phyloP scores from a whole-genome alignment of 768 basidiomycete species.

The Leccinum pellstonianum region DNA sequence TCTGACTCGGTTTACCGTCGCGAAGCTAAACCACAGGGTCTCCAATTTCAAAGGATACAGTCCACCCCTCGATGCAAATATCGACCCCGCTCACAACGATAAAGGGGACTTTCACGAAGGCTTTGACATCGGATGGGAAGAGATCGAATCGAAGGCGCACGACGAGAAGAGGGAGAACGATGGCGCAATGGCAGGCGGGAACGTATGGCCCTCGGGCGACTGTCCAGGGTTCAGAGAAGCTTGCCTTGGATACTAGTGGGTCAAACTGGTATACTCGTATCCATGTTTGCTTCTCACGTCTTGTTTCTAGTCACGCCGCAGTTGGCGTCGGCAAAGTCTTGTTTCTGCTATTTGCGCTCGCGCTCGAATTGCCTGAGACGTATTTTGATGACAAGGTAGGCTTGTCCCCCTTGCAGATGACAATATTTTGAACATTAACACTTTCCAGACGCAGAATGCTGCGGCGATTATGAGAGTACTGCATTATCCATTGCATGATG shows the following conservation, averaged over 20 bases:
- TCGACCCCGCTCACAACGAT: slow-evolving; percentile 58
- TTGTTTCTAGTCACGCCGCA: slow-evolving; percentile 46
- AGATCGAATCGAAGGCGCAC: slow-evolving; percentile 30
- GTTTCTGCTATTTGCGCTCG: slow-evolving; percentile 70
- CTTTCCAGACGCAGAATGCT: slow-evolving; percentile 51
- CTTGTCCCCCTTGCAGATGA: background rate
- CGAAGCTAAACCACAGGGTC: slow-evolving; percentile 65
- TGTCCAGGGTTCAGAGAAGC: slow-evolving; percentile 58
- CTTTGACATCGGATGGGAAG: slow-evolving; percentile 82
- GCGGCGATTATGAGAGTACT: slow-evolving; percentile 67
- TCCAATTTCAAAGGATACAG: slow-evolving; percentile 78
- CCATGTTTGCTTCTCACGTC: slow-evolving; percentile 23
- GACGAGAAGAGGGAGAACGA: slow-evolving; percentile 36
- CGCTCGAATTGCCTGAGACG: slow-evolving; percentile 55
- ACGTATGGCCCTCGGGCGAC: slow-evolving; percentile 73
- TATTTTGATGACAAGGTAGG: slow-evolving; percentile 70
- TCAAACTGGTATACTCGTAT: slow-evolving; percentile 20
- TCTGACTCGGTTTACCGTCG: background rate
- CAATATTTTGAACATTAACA: background rate
- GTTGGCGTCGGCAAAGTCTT: slow-evolving; percentile 52
- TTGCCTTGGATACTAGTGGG: slow-evolving; percentile 67
- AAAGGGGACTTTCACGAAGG: slow-evolving; percentile 91
- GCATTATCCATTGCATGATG: slow-evolving; percentile 75
- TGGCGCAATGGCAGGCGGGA: slow-evolving; percentile 66
- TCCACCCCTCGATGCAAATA: slow-evolving; percentile 68